Evolutionary conservation across 1,284 basidiomycete genomes (phyloP), one percentile per base, ranked within the genome.

Genomic region (Sanghuangporus sanghuang): DNA sequence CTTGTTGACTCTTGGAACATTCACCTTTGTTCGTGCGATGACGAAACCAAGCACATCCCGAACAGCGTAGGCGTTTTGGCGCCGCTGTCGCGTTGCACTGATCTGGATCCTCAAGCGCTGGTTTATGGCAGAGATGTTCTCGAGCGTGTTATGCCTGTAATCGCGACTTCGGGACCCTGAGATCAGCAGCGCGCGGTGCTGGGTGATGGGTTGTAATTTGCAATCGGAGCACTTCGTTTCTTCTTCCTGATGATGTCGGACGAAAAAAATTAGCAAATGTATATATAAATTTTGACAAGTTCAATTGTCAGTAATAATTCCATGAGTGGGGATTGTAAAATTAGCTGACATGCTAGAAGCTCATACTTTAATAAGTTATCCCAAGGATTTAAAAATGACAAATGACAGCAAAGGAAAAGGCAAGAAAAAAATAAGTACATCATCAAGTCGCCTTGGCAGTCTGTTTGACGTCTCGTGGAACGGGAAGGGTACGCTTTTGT

Each of bases 171-270:
- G 36, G 6, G 32, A 36, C 38, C 53, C 27, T 54, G 53, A 7
- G 53, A 36, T 59, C 23, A 8, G 59, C 21, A 61, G 57, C 53
- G 61, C 50, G 44, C 53, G 53, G 60, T 69, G 75, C 74, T 73
- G 74, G 69, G 73, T 77, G 76, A 77, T 62, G 72, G 50, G 74
- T 63, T 66, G 73, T 77, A 77, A 77, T 77, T 77, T 77, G 76
- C 76, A 77, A 77, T 72, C 76, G 73, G 76, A 77, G 72, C 70
- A 68, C 71, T 39, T 36, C 23, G 23, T 27, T 35, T 27, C 21
- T n/a, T 46, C 11, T 46, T 2, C 16, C 21, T 32, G 27, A 32
- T 3, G 27, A 32, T 5, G 4, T 32, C 5, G 27, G 27, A 32
- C 27, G 27, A 32, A 32, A 32, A 32, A 32, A 32, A 32, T 32